A percentile compares a stretch with the other conserved stretches of the same genome.
Conservation (phyloP, 2,329 filamentous ascomycete species). For the Boeremia lycopersici region DNA sequence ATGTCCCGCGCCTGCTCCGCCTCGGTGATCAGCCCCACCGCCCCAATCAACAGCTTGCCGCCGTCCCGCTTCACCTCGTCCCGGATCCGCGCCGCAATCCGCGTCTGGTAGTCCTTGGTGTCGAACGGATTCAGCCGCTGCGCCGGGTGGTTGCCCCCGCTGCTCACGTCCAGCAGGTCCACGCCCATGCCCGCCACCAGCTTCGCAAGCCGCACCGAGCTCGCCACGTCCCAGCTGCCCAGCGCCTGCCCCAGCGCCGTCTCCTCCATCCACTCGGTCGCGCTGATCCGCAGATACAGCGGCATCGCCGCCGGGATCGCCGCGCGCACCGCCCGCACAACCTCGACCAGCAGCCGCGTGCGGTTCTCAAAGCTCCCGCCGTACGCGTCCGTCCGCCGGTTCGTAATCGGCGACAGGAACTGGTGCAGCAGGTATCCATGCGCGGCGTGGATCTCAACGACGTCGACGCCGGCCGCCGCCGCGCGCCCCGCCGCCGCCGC, state of each 20-base stretch:
- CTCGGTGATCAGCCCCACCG: slow-evolving; percentile 61
- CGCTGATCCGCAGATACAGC: slow-evolving; percentile 44
- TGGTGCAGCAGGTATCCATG: slow-evolving; percentile 53
- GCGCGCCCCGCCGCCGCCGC: slow-evolving; percentile 46
- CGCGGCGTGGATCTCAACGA: slow-evolving; percentile 52
- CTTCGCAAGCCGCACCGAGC: slow-evolving; percentile 49
- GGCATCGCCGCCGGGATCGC: slow-evolving; percentile 45
- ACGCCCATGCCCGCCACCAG: slow-evolving; percentile 50
- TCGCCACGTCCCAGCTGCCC: slow-evolving; percentile 50
- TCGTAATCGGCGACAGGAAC: slow-evolving; percentile 50
- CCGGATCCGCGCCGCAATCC: slow-evolving; percentile 54
- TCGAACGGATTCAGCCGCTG: slow-evolving; percentile 52
- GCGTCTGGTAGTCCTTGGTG: slow-evolving; percentile 55
- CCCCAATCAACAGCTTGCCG: slow-evolving; percentile 55
- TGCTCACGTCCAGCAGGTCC: slow-evolving; percentile 55
- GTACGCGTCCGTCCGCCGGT: slow-evolving; percentile 51
- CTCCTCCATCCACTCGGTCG: slow-evolving; percentile 48
- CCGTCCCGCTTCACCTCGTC: slow-evolving; percentile 48
- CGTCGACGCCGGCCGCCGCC: slow-evolving; percentile 45
- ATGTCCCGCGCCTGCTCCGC: slow-evolving; percentile 58
- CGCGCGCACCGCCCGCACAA: slow-evolving; percentile 45
- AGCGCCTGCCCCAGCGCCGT: slow-evolving; percentile 36
- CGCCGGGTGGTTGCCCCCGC: slow-evolving; percentile 52
- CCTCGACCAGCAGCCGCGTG: slow-evolving; percentile 48
- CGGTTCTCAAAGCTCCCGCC: slow-evolving; percentile 51